Evolutionary conservation across 768 basidiomycete genomes (phyloP).

Genomic region (Xerocomellus dryophilus): DNA sequence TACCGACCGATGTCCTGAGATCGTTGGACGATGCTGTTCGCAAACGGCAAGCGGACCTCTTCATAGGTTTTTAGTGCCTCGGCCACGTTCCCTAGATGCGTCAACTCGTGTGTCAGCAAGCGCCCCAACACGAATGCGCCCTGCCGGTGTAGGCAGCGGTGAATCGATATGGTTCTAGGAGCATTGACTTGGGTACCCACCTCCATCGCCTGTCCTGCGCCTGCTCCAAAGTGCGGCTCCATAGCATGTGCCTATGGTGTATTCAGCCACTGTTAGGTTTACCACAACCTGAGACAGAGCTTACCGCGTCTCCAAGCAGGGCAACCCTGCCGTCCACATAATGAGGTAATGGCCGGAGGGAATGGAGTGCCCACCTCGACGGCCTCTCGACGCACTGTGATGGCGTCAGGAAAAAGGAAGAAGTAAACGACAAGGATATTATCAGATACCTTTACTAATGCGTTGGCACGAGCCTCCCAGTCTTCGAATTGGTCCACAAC

Average conservation of each 20-base stretch:
- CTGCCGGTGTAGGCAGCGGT: neutral
- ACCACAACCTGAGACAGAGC: neutral
- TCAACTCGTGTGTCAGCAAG: constrained; percentile 23
- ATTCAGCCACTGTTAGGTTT: neutral
- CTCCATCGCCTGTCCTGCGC: constrained; percentile 53
- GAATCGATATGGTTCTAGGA: neutral
- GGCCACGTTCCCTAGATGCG: constrained; percentile 22
- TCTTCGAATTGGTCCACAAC: constrained; percentile 28
- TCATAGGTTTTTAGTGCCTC: constrained; percentile 34
- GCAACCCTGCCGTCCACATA: constrained; percentile 41
- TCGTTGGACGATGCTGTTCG: constrained; percentile 19
- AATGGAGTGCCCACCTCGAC: constrained; percentile 44
- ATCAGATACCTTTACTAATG: constrained; percentile 12
- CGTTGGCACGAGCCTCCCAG: constrained; percentile 18
- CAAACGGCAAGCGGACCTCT: constrained; percentile 30
- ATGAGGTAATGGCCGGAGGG: constrained; percentile 37
- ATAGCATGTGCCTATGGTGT: constrained; percentile 43
- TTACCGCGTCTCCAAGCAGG: constrained; percentile 50
- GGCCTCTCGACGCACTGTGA: constrained; percentile 35
- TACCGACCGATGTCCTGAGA: constrained; percentile 22
- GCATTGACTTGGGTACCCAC: constrained; percentile 21
- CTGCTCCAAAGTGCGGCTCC: constrained; percentile 45
- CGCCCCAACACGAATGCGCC: constrained; percentile 33
- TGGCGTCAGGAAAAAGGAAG: neutral
- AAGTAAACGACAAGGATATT: no score